These are phyloP conservation scores for Cylindrodendrum hubeiense DNA, from an alignment of 2,329 filamentous ascomycete species.

Conservation along the genomic window DNA sequence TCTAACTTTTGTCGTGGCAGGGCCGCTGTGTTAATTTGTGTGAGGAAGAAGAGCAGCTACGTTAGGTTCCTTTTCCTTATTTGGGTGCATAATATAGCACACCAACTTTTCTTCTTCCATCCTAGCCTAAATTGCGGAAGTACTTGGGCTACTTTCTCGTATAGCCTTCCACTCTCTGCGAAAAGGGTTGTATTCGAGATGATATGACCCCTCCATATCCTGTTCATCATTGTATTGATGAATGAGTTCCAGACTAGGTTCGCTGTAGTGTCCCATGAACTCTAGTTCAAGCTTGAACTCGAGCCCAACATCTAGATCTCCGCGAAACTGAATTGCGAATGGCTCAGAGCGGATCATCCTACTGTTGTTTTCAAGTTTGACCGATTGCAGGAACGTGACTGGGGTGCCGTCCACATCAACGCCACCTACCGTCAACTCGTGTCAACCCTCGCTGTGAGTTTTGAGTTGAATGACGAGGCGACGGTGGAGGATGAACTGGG, in stretches of 20 bases:
- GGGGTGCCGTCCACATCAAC: constrained; percentile 57
- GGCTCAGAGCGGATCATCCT: constrained; percentile 52
- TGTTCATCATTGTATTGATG: neutral
- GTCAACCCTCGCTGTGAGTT: constrained; percentile 30
- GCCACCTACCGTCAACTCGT: constrained; percentile 48
- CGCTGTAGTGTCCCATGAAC: constrained; percentile 62
- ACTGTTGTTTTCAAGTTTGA: constrained; percentile 54
- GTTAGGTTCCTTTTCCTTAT: no score
- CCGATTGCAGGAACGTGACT: constrained; percentile 53
- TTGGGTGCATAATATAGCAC: no score
- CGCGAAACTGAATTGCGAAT: constrained; percentile 52
- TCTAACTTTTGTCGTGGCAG: no score
- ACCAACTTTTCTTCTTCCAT: no score
- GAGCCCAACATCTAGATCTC: constrained; percentile 36
- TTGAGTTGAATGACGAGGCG: constrained; percentile 47
- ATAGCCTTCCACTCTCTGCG: constrained; percentile 26
- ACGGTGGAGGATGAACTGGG: constrained; percentile 53
- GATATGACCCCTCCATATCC: neutral
- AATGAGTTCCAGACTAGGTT: constrained; percentile 50
- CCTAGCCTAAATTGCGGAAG: neutral
- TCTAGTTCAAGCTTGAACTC: constrained; percentile 55
- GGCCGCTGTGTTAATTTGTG: no score
- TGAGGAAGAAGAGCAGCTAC: no score
- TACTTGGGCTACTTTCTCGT: neutral
- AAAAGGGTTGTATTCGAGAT: constrained; percentile 30